Evolutionary conservation across 148 eudicot species (phyloP), one percentile per base, ranked within the genome.

Genomic region (Arctostaphylos glauca): DNA sequence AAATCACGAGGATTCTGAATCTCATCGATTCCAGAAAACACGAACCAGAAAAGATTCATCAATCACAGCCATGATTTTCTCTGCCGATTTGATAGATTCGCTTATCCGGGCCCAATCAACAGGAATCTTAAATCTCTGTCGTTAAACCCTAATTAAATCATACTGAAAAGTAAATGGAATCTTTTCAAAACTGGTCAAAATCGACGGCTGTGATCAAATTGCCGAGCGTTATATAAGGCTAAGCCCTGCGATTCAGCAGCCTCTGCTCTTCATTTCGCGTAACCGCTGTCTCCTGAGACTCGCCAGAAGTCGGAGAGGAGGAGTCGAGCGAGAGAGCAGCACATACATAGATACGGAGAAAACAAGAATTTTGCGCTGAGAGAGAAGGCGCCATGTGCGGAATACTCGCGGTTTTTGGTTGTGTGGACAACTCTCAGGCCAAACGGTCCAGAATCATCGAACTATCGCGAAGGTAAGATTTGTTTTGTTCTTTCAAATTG

Each of bases 361-460:
- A 67, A 80, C 64, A 25, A 76, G 67, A 80, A 78, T 31, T 25
- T 56, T 72, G 38, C 12, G 9, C 25, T 9, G 68, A 76, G 84
- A 67, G n/a, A 64, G 83, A 8, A 55, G 84, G 41, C 80, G 85
- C 87, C 80, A 96, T 96, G 98, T 96, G 98, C 84, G 98, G 98
- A 71, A 96, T 96, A 76, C 95, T 96, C 0, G 98, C 98, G 2
- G 98, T 94, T 38, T 87, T 96, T 68, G 98, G 98, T n/a, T 90
- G 94, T 78, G 87, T 91, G 10, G 98, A 92, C 70, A 87, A 84
- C 87, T 91, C 98, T 49, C 98, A 91, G 66, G 85, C 90, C 56
- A 94, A 90, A 81, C 84, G 98, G 47, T 86, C 98, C 52, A 83
- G 98, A 82, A 91, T 96, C 84, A 96, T 96, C 83, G 98, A 96